A percentile compares a stretch with the other conserved stretches of the same genome.
Evolutionary conservation across 495 filamentous ascomycete species (phyloP).

Genomic region (Podospora appendiculata): DNA sequence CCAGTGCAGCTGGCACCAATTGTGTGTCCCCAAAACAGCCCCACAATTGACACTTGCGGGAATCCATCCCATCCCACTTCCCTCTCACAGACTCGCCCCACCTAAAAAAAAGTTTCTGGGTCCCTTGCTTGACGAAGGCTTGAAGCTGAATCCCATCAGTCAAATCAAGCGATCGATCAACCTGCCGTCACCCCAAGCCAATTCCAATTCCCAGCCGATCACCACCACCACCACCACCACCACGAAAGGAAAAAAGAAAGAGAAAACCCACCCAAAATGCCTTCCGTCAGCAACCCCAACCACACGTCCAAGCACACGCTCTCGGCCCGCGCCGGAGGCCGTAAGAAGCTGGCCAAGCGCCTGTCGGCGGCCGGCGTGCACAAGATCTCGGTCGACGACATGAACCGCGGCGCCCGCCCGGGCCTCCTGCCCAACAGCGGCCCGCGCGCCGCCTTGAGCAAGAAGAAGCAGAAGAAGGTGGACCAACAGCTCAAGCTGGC

Average conservation of each 20-base stretch:
- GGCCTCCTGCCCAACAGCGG: slow-evolving; percentile 38
- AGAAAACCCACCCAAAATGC: slow-evolving; percentile 19
- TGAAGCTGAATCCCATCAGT: too few species aligned
- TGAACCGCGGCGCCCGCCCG: slow-evolving; percentile 24
- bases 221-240: too few species aligned
- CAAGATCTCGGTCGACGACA: slow-evolving; percentile 25
- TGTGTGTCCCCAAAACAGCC: too few species aligned
- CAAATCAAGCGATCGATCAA: too few species aligned
- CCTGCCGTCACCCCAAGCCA: too few species aligned
- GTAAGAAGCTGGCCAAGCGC: slow-evolving; percentile 18
- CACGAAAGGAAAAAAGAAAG: background rate
- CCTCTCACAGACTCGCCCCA: too few species aligned
- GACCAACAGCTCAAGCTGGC: slow-evolving; percentile 33
- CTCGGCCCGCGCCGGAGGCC: slow-evolving; percentile 23
- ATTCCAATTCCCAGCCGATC: too few species aligned
- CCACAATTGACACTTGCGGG: too few species aligned
- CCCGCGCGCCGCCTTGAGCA: slow-evolving; percentile 27
- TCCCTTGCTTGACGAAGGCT: too few species aligned
- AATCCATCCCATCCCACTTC: too few species aligned
- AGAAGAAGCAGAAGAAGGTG: slow-evolving; percentile 37
- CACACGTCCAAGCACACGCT: slow-evolving; percentile 34
- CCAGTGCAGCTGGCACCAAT: too few species aligned
- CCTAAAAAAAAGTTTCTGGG: too few species aligned
- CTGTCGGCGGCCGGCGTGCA: slow-evolving; percentile 11
- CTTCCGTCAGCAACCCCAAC: slow-evolving; percentile 41